Percentiles rank a stretch among this genome's conserved stretches.
Evolutionary conservation across 139 green algal species (phyloP).

Genomic region (Chlamydomonas asymmetrica): DNA sequence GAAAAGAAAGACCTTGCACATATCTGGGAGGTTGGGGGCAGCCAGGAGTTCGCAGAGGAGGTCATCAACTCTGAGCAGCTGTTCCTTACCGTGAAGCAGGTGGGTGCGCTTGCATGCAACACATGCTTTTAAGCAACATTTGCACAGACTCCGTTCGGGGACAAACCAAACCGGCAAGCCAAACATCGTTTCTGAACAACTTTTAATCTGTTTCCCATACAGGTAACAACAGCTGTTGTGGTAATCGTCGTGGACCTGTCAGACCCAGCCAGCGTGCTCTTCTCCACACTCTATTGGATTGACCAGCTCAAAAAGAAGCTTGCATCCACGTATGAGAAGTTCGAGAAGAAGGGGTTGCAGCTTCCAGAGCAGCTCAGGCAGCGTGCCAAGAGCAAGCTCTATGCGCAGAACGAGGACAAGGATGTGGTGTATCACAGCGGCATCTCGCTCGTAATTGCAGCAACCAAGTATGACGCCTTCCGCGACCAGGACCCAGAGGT

Average conservation of each 20-base stretch:
- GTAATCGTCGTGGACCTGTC: slow-evolving; percentile 73
- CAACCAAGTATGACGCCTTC: slow-evolving; percentile 72
- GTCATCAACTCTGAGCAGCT: slow-evolving; percentile 49
- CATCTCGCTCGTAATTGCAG: slow-evolving; percentile 61
- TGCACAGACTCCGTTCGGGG: too few species aligned
- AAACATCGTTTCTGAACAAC: too few species aligned
- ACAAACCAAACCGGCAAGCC: background rate
- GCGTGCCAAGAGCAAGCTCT: slow-evolving; percentile 47
- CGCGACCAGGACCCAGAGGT: slow-evolving; percentile 54
- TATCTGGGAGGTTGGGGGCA: slow-evolving; percentile 74
- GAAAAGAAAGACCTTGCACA: slow-evolving; percentile 73
- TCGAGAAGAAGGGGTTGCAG: slow-evolving; percentile 65
- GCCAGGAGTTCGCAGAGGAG: slow-evolving; percentile 58
- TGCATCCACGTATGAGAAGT: slow-evolving; percentile 55
- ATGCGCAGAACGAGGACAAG: slow-evolving; percentile 51
- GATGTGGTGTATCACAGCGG: slow-evolving; percentile 57
- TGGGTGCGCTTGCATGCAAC: too few species aligned
- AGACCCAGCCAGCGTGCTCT: slow-evolving; percentile 48
- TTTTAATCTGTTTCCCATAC: slow-evolving; percentile 3
- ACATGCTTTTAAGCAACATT: too few species aligned
- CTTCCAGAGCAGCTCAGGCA: slow-evolving; percentile 71
- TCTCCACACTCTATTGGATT: slow-evolving; percentile 53
- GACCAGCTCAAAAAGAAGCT: slow-evolving; percentile 53
- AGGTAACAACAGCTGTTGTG: slow-evolving; percentile 66
- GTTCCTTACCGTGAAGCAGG: slow-evolving; percentile 58